phyloP scores from a whole-genome alignment of 345 rosid species.

The Schrenkiella parvula region DNA sequence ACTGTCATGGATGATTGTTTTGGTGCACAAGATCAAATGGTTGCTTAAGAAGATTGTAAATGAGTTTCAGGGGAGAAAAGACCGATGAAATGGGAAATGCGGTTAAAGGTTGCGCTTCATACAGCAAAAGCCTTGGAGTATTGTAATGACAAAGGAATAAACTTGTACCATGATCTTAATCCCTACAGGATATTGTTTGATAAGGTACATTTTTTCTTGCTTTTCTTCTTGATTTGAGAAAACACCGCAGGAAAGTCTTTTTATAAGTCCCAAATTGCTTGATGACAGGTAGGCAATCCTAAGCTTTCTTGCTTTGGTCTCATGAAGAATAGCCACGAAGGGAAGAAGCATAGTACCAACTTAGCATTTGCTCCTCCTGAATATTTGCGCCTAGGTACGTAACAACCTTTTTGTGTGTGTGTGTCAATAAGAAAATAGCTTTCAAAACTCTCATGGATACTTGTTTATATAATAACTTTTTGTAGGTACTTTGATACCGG shows the following conservation, averaged over 20 bases:
- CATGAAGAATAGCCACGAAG: conserved; percentile 85
- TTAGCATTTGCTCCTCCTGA: conserved; percentile 97
- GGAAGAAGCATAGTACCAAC: conserved; percentile 83
- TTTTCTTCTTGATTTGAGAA: not conserved
- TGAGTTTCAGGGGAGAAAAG: conserved; percentile 68
- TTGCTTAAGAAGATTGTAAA: not conserved
- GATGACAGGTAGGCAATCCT: conserved; percentile 74
- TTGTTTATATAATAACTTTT: not conserved
- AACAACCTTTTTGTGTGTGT: not conserved
- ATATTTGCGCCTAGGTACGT: conserved; percentile 68
- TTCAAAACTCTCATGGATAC: not conserved
- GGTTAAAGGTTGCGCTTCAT: conserved; percentile 75
- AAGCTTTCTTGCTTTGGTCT: conserved; percentile 92
- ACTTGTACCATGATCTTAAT: conserved; percentile 85
- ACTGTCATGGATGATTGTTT: not conserved
- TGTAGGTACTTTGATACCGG: conserved; percentile 74
- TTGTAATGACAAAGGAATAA: conserved; percentile 69
- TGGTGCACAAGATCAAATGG: not conserved
- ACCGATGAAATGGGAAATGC: conserved; percentile 97
- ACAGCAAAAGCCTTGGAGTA: conserved; percentile 77
- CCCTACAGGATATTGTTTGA: conserved; percentile 84
- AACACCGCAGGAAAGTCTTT: not conserved
- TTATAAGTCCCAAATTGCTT: not conserved
- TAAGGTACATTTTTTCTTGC: conserved; percentile 34
- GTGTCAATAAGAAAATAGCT: not conserved